Conservation (phyloP, 148 eudicot genomes). For the Polygonum aviculare region DNA sequence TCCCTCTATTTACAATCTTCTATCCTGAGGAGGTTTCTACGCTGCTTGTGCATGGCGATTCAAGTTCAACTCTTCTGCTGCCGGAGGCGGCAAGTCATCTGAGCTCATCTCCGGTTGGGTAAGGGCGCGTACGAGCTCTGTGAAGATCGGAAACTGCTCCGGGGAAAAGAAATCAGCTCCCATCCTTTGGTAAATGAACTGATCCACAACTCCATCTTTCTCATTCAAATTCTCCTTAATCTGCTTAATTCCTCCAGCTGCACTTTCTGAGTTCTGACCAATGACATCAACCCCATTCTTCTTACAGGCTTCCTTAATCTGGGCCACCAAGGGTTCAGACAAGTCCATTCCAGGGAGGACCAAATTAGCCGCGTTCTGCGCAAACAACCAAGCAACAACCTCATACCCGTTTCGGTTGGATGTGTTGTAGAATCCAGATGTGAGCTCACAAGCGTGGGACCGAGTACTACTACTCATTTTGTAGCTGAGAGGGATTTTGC, state of each 20-base stretch:
- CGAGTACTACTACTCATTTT: constrained; percentile 43
- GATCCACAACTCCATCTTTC: constrained; percentile 31
- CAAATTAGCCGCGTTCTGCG: constrained; percentile 39
- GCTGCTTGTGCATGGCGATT: constrained; percentile 4
- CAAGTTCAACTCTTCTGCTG: neutral
- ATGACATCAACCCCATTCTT: constrained; percentile 34
- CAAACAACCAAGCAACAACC: constrained; percentile 40
- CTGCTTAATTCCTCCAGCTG: constrained; percentile 32
- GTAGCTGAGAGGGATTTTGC: constrained; percentile 54
- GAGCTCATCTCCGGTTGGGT: constrained; percentile 30
- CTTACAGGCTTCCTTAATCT: constrained; percentile 41
- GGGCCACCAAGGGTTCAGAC: constrained; percentile 42
- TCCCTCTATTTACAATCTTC: neutral
- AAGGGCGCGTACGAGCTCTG: constrained; percentile 47
- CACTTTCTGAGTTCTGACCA: constrained; percentile 55
- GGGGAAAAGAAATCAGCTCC: constrained; percentile 88
- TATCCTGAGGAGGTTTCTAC: neutral
- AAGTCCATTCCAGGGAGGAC: constrained; percentile 79
- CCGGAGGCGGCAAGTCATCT: constrained; percentile 44
- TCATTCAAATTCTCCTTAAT: constrained; percentile 44
- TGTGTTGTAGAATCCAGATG: constrained; percentile 78
- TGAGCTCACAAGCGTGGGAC: constrained; percentile 78
- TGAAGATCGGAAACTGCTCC: constrained; percentile 59
- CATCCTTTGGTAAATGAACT: constrained; percentile 86
- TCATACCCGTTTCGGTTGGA: constrained; percentile 60